Evolutionary conservation across 169 alveolate species (phyloP).

Genomic region (Plasmodium vivax): DNA sequence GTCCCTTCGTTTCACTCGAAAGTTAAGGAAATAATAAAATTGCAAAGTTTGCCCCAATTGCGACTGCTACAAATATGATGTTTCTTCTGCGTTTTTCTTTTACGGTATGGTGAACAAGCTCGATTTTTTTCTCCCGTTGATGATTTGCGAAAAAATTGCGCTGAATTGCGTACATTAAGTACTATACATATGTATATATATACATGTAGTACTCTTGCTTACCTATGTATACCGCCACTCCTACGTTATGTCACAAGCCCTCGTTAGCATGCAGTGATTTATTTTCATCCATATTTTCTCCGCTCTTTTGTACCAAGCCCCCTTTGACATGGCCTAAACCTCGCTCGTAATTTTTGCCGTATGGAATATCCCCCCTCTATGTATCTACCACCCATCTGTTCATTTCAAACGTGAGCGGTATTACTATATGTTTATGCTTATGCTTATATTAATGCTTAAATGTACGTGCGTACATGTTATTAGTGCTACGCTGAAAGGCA

Average conservation of each 20-base stretch:
- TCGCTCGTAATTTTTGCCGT: background rate
- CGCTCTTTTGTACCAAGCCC: background rate
- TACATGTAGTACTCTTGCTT: background rate
- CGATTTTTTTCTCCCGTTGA: background rate
- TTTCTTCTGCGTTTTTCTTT: background rate
- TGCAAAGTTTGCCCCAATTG: background rate
- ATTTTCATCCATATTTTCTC: background rate
- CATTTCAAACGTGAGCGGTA: background rate
- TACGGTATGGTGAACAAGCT: background rate
- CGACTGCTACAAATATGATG: background rate
- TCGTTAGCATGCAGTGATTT: background rate
- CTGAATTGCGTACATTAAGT: background rate
- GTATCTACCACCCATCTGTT: background rate
- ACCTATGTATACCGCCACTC: background rate
- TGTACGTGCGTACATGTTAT: background rate
- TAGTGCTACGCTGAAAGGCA: background rate
- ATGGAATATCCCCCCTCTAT: background rate
- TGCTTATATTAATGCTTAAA: background rate
- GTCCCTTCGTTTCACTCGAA: background rate
- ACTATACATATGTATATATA: background rate
- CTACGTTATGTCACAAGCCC: background rate
- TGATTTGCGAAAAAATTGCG: background rate
- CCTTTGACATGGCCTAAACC: background rate
- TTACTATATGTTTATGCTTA: background rate
- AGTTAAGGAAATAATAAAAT: background rate